Evolutionary conservation across 768 basidiomycete species (phyloP).

Genomic region (Polyporus arcularius): DNA sequence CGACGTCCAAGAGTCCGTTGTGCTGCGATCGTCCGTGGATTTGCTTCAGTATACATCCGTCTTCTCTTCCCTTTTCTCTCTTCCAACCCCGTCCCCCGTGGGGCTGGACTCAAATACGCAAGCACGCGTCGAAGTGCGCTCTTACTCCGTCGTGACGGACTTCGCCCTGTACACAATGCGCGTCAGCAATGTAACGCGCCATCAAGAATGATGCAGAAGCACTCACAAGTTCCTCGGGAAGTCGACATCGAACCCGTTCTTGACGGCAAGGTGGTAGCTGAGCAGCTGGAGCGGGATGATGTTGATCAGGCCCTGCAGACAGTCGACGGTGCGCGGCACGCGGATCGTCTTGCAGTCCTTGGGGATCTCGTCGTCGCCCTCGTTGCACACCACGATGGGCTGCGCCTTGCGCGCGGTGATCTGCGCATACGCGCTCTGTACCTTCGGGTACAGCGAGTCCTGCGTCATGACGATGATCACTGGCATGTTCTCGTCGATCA

Average conservation of each 20-base stretch:
- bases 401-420: conserved; percentile 97
- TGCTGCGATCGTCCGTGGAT: conserved; percentile 20
- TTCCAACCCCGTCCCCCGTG: background rate
- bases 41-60: conserved; percentile 8
- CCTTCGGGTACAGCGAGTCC: conserved; percentile 97
- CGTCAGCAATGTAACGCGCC: background rate
- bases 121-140: background rate
- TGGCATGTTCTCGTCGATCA: conserved; percentile 98
- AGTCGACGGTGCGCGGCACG: conserved; percentile 93
- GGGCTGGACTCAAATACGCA: background rate
- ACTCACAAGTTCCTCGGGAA: conserved; percentile 95
- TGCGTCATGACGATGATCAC: conserved; percentile 99
- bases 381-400: conserved; percentile 94
- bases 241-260: conserved; percentile 96
- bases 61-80: background rate
- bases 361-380: conserved; percentile 81
- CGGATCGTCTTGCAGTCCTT: conserved; percentile 84
- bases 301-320: conserved; percentile 93
- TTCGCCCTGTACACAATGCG: conserved; percentile 28
- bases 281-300: conserved; percentile 95
- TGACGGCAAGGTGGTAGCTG: conserved; percentile 94
- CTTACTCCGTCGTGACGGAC: conserved; percentile 37
- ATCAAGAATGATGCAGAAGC: background rate
- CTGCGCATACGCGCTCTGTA: conserved; percentile 93
- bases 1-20: conserved; percentile 12